Conservation (phyloP, 495 filamentous ascomycete species). For the Penicillium subrubescens region DNA sequence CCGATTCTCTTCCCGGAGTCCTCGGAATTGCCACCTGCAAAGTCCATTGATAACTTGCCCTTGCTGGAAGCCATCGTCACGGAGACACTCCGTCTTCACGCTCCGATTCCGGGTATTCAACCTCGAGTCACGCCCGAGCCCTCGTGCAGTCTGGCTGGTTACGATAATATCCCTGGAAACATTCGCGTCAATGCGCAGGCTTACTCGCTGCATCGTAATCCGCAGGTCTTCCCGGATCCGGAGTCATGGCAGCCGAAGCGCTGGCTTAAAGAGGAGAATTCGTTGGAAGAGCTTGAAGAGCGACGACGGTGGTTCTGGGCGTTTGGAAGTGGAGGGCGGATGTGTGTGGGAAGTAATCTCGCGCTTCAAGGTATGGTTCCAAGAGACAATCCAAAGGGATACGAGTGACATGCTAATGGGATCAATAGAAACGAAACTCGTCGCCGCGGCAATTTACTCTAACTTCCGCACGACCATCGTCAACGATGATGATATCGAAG, state of each 20-base stretch:
- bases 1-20: conserved; percentile 28
- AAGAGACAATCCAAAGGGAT: not conserved
- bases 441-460: conserved; percentile 61
- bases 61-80: conserved; percentile 72
- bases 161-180: conserved; percentile 59
- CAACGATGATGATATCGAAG: conserved; percentile 60
- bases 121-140: conserved; percentile 69
- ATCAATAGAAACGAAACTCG: conserved; percentile 49
- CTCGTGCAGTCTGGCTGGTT: conserved; percentile 53
- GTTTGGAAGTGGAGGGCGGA: conserved; percentile 79
- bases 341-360: conserved; percentile 84
- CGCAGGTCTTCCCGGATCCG: conserved; percentile 59
- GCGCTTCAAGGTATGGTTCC: conserved; percentile 67
- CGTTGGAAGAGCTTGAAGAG: conserved; percentile 48
- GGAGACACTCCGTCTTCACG: conserved; percentile 75
- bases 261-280: conserved; percentile 54
- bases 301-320: conserved; percentile 78
- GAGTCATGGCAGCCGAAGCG: conserved; percentile 63
- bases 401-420: conserved; percentile 7
- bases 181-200: conserved; percentile 71
- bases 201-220: conserved; percentile 71
- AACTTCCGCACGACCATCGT: conserved; percentile 63
- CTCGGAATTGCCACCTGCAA: conserved; percentile 53
- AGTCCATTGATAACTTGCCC: conserved; percentile 69
- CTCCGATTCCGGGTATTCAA: conserved; percentile 75